phyloP scores from a whole-genome alignment of 192 early-diverging fungal species.

The Entomortierella parvispora region DNA sequence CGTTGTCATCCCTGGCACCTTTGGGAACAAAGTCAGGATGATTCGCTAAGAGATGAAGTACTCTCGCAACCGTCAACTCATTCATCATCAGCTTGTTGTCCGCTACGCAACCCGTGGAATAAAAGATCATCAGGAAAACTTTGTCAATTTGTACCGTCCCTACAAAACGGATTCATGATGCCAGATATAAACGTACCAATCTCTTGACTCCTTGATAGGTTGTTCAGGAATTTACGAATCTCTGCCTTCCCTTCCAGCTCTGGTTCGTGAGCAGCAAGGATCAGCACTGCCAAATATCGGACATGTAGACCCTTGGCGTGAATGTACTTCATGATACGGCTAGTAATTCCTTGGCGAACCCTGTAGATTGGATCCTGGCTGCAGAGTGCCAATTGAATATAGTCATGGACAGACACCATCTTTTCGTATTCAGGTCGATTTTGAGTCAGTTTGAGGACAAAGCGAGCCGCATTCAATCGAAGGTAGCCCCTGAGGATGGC shows the following conservation, averaged over 20 bases:
- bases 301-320: slow-evolving; percentile 66
- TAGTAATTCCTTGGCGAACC: slow-evolving; percentile 78
- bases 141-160: too few relatives aligned
- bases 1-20: slow-evolving; percentile 9
- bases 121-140: neutral
- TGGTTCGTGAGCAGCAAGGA: slow-evolving; percentile 90
- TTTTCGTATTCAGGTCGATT: slow-evolving; percentile 56
- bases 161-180: too few relatives aligned
- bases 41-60: slow-evolving; percentile 83
- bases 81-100: slow-evolving; percentile 56
- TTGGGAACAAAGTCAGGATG: slow-evolving; percentile 81
- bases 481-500: slow-evolving; percentile 68
- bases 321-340: slow-evolving; percentile 78
- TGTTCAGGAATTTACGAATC: slow-evolving; percentile 61
- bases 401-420: slow-evolving; percentile 64
- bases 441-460: slow-evolving; percentile 71
- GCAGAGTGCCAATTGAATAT: slow-evolving; percentile 68
- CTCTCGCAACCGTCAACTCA: slow-evolving; percentile 67
- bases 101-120: neutral
- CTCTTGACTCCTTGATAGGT: slow-evolving; percentile 29
- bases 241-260: slow-evolving; percentile 73
- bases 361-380: slow-evolving; percentile 83
- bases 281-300: slow-evolving; percentile 75
- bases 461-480: slow-evolving; percentile 71
- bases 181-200: slow-evolving; percentile 23